These are phyloP conservation scores for Hibiscus tridactylites DNA, from an alignment of 345 rosid genomes.

Conservation along the genomic window DNA sequence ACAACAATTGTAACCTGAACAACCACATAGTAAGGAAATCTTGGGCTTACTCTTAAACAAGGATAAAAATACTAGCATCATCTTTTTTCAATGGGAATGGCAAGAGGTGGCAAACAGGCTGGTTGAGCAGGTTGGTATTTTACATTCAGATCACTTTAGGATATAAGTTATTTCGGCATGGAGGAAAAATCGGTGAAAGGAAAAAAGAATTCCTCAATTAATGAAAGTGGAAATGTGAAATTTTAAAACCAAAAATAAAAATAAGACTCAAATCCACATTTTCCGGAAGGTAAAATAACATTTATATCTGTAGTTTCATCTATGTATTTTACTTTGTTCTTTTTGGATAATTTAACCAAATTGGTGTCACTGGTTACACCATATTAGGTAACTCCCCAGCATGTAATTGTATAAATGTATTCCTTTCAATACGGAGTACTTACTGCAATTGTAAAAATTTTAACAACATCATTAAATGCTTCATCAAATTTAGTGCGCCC, in stretches of 20 bases:
- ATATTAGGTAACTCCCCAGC: neutral
- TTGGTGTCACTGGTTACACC: neutral
- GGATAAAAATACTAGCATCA: neutral
- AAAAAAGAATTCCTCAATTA: neutral
- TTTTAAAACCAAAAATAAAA: neutral
- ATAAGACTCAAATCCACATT: neutral
- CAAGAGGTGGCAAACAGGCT: neutral
- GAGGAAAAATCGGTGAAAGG: neutral
- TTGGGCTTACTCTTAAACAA: neutral
- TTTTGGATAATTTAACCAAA: neutral
- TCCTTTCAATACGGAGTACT: slow-evolving; percentile 21
- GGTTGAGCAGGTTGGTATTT: neutral
- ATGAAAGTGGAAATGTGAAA: neutral
- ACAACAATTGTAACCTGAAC: slow-evolving; percentile 93
- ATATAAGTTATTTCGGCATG: neutral
- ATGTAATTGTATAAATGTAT: neutral
- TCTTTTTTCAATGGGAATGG: neutral
- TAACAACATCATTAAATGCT: slow-evolving; percentile 60
- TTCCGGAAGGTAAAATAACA: neutral
- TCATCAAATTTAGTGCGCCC: slow-evolving; percentile 53
- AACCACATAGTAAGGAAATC: slow-evolving; percentile 16
- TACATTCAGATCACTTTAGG: neutral
- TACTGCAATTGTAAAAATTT: slow-evolving; percentile 88
- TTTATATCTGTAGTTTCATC: neutral
- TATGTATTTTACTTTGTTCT: neutral